Evolutionary conservation across 2,329 filamentous ascomycete genomes (phyloP).

Genomic region (Aspergillus sojae): DNA sequence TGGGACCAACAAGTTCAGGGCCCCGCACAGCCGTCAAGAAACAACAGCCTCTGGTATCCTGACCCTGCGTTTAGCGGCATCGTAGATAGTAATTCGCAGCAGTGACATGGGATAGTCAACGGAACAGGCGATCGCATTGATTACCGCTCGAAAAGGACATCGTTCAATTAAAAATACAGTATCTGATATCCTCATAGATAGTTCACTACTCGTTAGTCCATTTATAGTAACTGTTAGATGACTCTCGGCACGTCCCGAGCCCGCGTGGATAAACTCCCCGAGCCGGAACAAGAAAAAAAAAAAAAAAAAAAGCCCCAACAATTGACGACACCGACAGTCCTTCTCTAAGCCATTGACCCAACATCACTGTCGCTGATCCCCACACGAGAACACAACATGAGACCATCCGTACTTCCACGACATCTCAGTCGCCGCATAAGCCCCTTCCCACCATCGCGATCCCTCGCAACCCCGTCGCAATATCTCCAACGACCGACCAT

Average conservation of each 20-base stretch:
- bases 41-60: not conserved
- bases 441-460: not conserved
- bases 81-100: not conserved
- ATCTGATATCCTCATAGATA: not conserved
- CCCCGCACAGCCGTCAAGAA: not conserved
- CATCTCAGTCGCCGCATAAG: not conserved
- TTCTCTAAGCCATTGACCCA: not conserved
- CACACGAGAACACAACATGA: constrained; percentile 8
- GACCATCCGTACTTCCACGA: constrained; percentile 5
- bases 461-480: not conserved
- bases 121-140: not conserved
- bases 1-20: constrained; percentile 29
- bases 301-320: constrained; percentile 8
- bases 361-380: not conserved
- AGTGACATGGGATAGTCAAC: not conserved
- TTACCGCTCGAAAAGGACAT: not conserved
- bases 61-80: not conserved
- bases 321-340: constrained; percentile 1
- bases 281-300: not conserved
- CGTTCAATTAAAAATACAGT: not conserved
- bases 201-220: not conserved
- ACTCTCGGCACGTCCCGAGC: constrained; percentile 13
- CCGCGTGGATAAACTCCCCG: constrained; percentile 3
- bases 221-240: not conserved
- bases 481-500: not conserved